Percentiles rank a stretch among this genome's conserved stretches.
phyloP scores from a whole-genome alignment of 371 early-diverging fungal genomes.

The Circinella minor region DNA sequence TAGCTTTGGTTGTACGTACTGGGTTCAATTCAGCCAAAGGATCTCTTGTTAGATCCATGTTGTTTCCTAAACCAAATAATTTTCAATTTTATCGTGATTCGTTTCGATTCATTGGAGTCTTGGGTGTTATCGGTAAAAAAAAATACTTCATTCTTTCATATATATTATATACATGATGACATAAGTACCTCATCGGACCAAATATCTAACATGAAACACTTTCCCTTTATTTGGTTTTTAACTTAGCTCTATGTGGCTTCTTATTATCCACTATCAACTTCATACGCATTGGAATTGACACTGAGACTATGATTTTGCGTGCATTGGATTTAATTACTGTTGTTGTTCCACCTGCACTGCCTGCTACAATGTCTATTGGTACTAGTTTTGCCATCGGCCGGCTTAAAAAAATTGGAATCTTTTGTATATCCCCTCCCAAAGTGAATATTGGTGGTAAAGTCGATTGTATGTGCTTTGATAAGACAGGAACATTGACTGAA shows the following conservation, averaged over 20 bases:
- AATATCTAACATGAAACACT: no score
- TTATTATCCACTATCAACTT: conserved; percentile 86
- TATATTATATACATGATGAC: not conserved
- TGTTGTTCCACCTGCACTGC: conserved; percentile 96
- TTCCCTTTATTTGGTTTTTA: no score
- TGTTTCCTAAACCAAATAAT: conserved; percentile 93
- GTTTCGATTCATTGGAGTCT: conserved; percentile 92
- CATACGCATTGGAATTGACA: conserved; percentile 73
- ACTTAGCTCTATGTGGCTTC: conserved; percentile 77
- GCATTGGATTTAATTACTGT: conserved; percentile 95
- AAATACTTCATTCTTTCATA: not conserved
- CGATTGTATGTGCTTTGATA: conserved; percentile 98
- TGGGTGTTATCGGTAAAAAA: conserved; percentile 70
- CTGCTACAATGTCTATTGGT: conserved; percentile 97
- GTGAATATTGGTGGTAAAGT: conserved; percentile 97
- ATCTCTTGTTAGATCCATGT: conserved; percentile 90
- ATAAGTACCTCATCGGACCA: no score
- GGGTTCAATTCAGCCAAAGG: conserved; percentile 99
- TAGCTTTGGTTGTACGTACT: conserved; percentile 90
- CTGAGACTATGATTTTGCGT: conserved; percentile 75
- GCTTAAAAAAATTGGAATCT: conserved; percentile 84
- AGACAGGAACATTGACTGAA: conserved; percentile 99
- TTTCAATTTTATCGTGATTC: conserved; percentile 97
- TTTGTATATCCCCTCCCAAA: conserved; percentile 92
- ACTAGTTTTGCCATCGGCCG: conserved; percentile 92